Percentiles rank a stretch among this genome's conserved stretches.
Evolutionary conservation across 2,329 filamentous ascomycete genomes (phyloP).

Genomic region (Trichoderma atroviride): DNA sequence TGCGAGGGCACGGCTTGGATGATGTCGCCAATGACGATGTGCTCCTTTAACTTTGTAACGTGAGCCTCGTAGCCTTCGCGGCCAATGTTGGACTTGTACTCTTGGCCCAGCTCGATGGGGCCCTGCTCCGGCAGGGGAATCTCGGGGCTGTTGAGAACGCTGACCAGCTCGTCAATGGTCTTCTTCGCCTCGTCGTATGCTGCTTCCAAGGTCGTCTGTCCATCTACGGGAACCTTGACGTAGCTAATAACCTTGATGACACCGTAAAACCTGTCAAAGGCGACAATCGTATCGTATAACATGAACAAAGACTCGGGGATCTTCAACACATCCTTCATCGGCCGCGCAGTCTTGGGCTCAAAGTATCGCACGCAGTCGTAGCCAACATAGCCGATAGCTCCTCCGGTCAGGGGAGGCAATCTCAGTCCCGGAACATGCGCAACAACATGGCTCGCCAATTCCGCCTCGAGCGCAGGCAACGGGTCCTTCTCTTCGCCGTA

Average conservation of each 20-base stretch:
- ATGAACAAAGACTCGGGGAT: constrained; percentile 97
- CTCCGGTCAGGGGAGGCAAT: constrained; percentile 84
- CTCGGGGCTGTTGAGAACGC: constrained; percentile 71
- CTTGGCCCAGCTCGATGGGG: constrained; percentile 70
- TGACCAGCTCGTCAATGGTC: constrained; percentile 68
- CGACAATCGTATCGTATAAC: constrained; percentile 92
- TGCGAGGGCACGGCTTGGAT: constrained; percentile 98
- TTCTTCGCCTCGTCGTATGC: constrained; percentile 68
- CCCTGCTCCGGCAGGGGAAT: constrained; percentile 76
- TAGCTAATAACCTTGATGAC: constrained; percentile 94
- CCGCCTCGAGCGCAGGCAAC: constrained; percentile 76
- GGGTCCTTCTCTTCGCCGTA: constrained; percentile 85
- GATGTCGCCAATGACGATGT: constrained; percentile 90
- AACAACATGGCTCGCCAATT: constrained; percentile 77
- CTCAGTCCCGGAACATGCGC: constrained; percentile 79
- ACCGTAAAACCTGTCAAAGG: constrained; percentile 93
- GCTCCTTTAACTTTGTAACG: constrained; percentile 81
- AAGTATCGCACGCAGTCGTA: constrained; percentile 99
- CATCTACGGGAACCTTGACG: constrained; percentile 66
- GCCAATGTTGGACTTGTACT: constrained; percentile 92
- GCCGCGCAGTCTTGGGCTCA: constrained; percentile 90
- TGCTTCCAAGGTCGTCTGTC: constrained; percentile 54
- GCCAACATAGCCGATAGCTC: constrained; percentile 93
- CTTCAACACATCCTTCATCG: constrained; percentile 83
- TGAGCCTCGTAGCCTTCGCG: constrained; percentile 87